Base-by-base conservation (phyloP, 164 flowering plant genomes). In the Akebia trifoliata region DNA sequence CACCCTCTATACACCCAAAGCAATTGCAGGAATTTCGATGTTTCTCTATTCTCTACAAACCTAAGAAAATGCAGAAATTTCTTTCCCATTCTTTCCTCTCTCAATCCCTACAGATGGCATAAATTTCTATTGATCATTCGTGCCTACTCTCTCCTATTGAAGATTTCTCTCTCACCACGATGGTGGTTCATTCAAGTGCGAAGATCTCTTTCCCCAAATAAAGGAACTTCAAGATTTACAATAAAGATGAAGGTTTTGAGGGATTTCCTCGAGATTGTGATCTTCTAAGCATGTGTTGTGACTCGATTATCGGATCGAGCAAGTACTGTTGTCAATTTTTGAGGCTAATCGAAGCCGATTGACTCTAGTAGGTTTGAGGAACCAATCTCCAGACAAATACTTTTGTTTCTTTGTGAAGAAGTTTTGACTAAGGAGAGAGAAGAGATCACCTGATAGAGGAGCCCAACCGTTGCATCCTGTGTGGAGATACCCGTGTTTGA, bases 381-480 rank as follows among this genome's bases (percentile, higher is more conserved):
- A 74, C 70, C 80, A 92, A 17, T 79, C 84, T 15, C 83, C 90
- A 65, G 95, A 54, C 11, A 96, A 89, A 10, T 72, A 56, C 68
- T 92, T 92, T 12, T 57, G 63, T 17, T 72, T 72, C 50, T 72
- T 83, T n/a, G 83, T 31, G 63, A 92, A 70, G 81, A 69, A 89
- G 42, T 68, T 63, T 15, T 72, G 71, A 24, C 80, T 65, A 8
- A 96, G 86, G 67, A 92, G 81, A 20, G 49, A 38, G 77, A 92
- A 92, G 8, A 85, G 69, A 20, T 82, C 68, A 4, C 95, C 93
- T 0, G 96, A 95, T 0, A 96, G 98, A 1, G 98, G 82, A 2
- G 96, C 95, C 98, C 98, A 92, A 52, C 98, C 98, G 74, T 89
- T 87, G 71, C 75, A 49, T 56, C 98, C 96, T 0, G 55, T 73